Percentiles rank a stretch among this genome's conserved stretches.
These are phyloP conservation scores for Tylopilus sp. DNA, from an alignment of 1,284 basidiomycete species.

Conservation along the genomic window DNA sequence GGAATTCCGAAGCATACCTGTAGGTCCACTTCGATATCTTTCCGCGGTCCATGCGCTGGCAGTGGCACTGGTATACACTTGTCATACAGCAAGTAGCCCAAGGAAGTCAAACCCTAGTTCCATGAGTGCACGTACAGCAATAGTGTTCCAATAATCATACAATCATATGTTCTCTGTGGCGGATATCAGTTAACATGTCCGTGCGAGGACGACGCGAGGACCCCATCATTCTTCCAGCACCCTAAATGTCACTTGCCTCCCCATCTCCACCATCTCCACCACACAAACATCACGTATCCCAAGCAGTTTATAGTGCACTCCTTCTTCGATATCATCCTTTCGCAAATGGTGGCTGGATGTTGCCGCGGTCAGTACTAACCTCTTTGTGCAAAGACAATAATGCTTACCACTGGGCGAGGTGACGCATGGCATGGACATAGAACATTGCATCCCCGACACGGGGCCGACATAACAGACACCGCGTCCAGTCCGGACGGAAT, in stretches of 20 bases:
- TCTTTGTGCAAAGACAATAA: not conserved
- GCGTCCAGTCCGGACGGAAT: conserved; percentile 11
- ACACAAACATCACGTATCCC: conserved; percentile 20
- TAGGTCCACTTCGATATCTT: not conserved
- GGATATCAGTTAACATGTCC: not conserved
- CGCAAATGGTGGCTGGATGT: conserved; percentile 16
- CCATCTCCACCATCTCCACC: conserved; percentile 12
- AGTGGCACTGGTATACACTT: not conserved
- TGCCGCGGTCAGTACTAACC: not conserved
- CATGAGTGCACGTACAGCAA: conserved; percentile 4
- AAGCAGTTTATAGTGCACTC: conserved; percentile 11
- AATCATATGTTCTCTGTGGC: not conserved
- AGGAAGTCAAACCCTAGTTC: conserved; percentile 1
- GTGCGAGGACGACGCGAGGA: not conserved
- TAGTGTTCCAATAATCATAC: not conserved
- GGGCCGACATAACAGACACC: conserved; percentile 16
- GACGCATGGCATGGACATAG: not conserved
- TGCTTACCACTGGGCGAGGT: conserved; percentile 10
- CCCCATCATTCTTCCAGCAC: conserved; percentile 10
- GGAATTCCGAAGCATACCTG: not conserved
- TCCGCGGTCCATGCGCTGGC: not conserved
- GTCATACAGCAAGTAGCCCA: conserved; percentile 17
- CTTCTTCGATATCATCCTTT: conserved; percentile 1
- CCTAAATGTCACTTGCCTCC: conserved; percentile 4
- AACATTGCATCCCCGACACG: conserved; percentile 10